Evolutionary conservation across 1,139 yeast species (phyloP), one percentile per base, ranked within the genome.

Genomic region (Martiniozyma asiatica): DNA sequence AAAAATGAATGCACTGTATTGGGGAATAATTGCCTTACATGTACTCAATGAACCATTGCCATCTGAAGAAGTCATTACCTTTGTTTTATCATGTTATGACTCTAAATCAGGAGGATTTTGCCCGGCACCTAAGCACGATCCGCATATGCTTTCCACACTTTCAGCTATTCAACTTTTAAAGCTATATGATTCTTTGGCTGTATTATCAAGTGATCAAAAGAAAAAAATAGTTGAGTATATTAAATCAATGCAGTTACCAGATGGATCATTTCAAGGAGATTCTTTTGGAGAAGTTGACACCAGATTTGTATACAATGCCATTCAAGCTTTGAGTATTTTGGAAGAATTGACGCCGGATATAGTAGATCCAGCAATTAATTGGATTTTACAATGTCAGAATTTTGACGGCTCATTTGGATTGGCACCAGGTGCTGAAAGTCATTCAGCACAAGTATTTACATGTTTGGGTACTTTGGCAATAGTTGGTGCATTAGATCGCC

Each of bases 401-500:
- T 89, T 84, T 48, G 98, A 89, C 50, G 99, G 98, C 4, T 95
- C 94, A 0, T 89, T 81, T 59, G 98, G 98, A 0, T 61, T 82
- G 56, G 73, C 73, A 8, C 98, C 98, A 0, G 96, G 95, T 0
- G 87, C 94, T 0, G 99, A 89, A 50, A 74, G 92, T 30, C 99
- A 89, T 54, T 77, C 94, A 1, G 96, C 96, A 0, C 95, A 84
- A 56, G 84, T 79, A 1, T 85, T 84, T 45, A 80, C 93, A 0
- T 85, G 94, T 41, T 53, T 89, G 1, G 98, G 80, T 1, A 67
- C 93, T 0, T 59, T 92, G 29, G 78, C 84, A 2, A 76, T 89
- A 10, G 64, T 74, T 10, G 68, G 67, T 25, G 59, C 65, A n/a
- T 52, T 89, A 25, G 43, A 44, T 22, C 69, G 70, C 38, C 41